Evolutionary conservation across 2,329 filamentous ascomycete genomes (phyloP).

Genomic region (Aspergillus aculeatinus): DNA sequence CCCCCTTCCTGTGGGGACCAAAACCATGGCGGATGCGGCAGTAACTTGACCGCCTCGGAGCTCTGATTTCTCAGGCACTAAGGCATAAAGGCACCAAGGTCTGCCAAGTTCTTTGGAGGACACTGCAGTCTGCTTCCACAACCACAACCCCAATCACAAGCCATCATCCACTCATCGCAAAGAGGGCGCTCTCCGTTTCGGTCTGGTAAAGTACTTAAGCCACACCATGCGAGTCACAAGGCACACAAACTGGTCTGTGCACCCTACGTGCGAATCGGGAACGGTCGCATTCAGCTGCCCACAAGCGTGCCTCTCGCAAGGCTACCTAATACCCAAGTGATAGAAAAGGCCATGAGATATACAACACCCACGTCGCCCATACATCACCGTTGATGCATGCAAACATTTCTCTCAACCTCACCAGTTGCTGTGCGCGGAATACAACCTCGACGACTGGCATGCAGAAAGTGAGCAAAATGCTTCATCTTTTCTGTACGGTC

Average conservation of each 20-base stretch:
- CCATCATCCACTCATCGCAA: neutral
- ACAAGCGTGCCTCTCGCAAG: neutral
- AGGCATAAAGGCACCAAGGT: neutral
- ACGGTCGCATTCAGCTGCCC: neutral
- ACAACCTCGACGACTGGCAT: too few relatives aligned
- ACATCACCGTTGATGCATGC: neutral
- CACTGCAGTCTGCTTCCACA: neutral
- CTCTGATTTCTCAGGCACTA: too few relatives aligned
- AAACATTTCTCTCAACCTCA: neutral
- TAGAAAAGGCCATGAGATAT: too few relatives aligned
- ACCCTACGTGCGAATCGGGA: neutral
- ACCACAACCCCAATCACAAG: neutral
- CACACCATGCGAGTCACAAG: too few relatives aligned
- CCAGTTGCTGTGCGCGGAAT: too few relatives aligned
- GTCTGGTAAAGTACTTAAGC: too few relatives aligned
- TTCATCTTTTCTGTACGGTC: too few relatives aligned
- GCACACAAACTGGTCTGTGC: neutral
- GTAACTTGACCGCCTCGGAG: neutral
- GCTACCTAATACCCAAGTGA: neutral
- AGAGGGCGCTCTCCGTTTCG: neutral
- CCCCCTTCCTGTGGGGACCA: too few relatives aligned
- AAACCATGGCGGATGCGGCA: neutral
- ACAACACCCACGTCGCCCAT: neutral
- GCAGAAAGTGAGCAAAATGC: too few relatives aligned
- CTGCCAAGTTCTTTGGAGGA: neutral